Percentiles rank a stretch among this genome's conserved stretches.
Conservation (phyloP, 306 rosid species). For the Acacia acuminata region DNA sequence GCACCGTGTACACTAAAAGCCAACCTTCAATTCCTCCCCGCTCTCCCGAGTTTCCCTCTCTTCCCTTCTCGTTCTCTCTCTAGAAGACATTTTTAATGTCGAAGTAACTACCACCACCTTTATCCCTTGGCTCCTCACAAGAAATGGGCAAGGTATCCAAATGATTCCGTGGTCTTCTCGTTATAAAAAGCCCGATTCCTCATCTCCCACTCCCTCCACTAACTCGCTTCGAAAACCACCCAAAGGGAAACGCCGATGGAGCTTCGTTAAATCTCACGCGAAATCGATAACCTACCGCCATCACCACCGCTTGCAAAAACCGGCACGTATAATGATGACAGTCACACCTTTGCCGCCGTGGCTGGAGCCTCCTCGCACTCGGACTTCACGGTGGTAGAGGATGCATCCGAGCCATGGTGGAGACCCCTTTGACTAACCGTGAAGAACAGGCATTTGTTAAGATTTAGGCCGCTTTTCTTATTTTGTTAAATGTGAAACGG, state of each 20-base stretch:
- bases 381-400: too few species aligned
- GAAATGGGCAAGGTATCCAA: conserved; percentile 76
- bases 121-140: background rate
- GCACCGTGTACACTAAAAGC: conserved; percentile 21
- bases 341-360: too few species aligned
- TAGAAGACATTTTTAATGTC: too few species aligned
- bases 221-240: conserved; percentile 35
- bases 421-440: too few species aligned
- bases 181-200: conserved; percentile 36
- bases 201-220: conserved; percentile 1
- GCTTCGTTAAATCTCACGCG: conserved; percentile 65
- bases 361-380: too few species aligned
- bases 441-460: too few species aligned
- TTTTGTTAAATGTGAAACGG: too few species aligned
- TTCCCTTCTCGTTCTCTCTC: background rate
- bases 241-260: conserved; percentile 69
- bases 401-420: too few species aligned
- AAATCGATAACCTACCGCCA: conserved; percentile 32
- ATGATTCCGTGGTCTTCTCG: conserved; percentile 74
- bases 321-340: too few species aligned
- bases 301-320: too few species aligned
- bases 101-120: background rate
- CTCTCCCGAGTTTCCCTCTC: background rate
- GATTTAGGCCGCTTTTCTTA: too few species aligned
- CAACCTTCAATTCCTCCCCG: too few species aligned